Conservation (phyloP, 1,284 basidiomycete genomes). For the Thecaphora frezii region DNA sequence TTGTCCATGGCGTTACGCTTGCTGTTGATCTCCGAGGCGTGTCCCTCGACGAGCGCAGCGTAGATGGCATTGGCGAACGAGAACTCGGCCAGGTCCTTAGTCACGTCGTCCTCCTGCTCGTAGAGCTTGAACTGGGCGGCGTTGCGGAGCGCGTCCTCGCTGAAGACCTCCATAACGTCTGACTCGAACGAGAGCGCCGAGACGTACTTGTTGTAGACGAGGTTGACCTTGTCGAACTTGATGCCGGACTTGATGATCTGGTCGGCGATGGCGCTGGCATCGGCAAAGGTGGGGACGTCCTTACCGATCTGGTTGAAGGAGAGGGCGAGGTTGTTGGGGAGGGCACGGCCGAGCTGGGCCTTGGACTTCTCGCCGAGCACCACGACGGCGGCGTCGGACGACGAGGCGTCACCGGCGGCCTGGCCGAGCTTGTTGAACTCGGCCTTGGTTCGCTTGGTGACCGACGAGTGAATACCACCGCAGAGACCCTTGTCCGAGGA, state of each 20-base stretch:
- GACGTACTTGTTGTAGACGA: slow-evolving; percentile 94
- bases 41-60: slow-evolving; percentile 89
- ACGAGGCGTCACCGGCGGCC: slow-evolving; percentile 61
- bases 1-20: slow-evolving; percentile 98
- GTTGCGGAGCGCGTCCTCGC: slow-evolving; percentile 62
- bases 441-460: slow-evolving; percentile 82
- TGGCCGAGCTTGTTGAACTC: slow-evolving; percentile 64
- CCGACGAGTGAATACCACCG: slow-evolving; percentile 98
- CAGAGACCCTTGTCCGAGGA: slow-evolving; percentile 99
- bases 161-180: slow-evolving; percentile 69
- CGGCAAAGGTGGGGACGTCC: slow-evolving; percentile 94
- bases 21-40: slow-evolving; percentile 85
- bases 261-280: slow-evolving; percentile 91
- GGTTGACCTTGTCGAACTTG: slow-evolving; percentile 80
- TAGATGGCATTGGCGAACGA: slow-evolving; percentile 95
- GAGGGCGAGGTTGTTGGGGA: slow-evolving; percentile 73
- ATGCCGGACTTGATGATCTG: slow-evolving; percentile 82
- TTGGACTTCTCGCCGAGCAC: slow-evolving; percentile 97
- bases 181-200: slow-evolving; percentile 92
- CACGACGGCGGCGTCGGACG: slow-evolving; percentile 44
- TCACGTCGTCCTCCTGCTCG: slow-evolving; percentile 68
- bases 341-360: slow-evolving; percentile 75
- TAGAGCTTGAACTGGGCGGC: slow-evolving; percentile 62
- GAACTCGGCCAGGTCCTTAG: slow-evolving; percentile 93
- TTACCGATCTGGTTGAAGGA: slow-evolving; percentile 98